Evolutionary conservation across 176 grass and related monocot genomes (phyloP).

Genomic region (Ensete glaucum): DNA sequence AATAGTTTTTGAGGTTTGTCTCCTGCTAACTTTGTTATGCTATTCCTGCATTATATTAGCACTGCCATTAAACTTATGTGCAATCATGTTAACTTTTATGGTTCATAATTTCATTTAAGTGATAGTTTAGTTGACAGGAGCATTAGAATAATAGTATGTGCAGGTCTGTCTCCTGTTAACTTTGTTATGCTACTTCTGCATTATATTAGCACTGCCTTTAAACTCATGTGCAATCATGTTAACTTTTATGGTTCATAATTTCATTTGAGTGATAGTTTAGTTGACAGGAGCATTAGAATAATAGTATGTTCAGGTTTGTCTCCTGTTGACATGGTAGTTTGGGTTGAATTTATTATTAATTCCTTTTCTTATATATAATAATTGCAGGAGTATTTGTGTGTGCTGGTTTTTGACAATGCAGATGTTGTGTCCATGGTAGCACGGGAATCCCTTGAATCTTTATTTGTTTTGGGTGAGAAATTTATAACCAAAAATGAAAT

Average conservation of each 20-base stretch:
- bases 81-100: background rate
- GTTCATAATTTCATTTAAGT: background rate
- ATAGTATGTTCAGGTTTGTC: too few relatives aligned
- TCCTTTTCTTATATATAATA: slow-evolving; percentile 18
- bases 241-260: background rate
- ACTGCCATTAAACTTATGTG: background rate
- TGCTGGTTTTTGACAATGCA: slow-evolving; percentile 62
- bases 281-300: background rate
- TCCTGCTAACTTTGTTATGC: too few relatives aligned
- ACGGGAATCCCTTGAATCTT: slow-evolving; percentile 53
- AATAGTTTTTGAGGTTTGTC: too few relatives aligned
- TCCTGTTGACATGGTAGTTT: background rate
- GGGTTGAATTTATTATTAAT: background rate
- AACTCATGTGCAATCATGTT: background rate
- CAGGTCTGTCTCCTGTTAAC: too few relatives aligned
- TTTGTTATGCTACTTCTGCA: background rate
- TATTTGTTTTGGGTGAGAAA: slow-evolving; percentile 45
- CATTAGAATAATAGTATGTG: background rate
- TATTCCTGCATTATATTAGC: background rate
- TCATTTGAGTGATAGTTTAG: background rate
- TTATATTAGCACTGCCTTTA: background rate
- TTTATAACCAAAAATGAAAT: slow-evolving; percentile 64
- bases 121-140: background rate
- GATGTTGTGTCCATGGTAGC: slow-evolving; percentile 60
- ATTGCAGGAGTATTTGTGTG: slow-evolving; percentile 82